phyloP scores from a whole-genome alignment of 495 filamentous ascomycete genomes.

The Neurospora sp. region DNA sequence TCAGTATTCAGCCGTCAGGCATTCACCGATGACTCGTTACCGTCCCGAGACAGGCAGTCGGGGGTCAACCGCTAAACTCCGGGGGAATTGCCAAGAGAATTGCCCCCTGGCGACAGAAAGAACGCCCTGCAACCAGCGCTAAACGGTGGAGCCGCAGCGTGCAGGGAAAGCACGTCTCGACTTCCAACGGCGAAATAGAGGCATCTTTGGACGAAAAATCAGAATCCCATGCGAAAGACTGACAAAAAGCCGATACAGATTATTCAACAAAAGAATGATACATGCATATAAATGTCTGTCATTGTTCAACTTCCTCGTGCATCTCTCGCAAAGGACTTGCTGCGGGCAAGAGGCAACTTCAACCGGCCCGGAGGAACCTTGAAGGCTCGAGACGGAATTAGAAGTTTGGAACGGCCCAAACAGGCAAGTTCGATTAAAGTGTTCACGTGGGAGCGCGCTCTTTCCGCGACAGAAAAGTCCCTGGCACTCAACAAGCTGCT shows the following conservation, averaged over 20 bases:
- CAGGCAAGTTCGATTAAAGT: neutral
- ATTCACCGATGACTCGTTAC: neutral
- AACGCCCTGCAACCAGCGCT: neutral
- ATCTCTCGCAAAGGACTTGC: neutral
- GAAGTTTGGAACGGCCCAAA: neutral
- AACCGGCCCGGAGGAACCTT: neutral
- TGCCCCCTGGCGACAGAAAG: neutral
- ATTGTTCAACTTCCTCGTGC: neutral
- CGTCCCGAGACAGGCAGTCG: neutral
- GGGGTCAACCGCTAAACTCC: neutral
- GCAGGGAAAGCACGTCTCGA: neutral
- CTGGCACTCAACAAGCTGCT: slow-evolving; percentile 4
- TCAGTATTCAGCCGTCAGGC: neutral
- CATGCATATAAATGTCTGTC: neutral
- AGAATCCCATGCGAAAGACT: neutral
- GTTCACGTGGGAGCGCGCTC: slow-evolving; percentile 12
- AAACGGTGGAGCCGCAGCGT: neutral
- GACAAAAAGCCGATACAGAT: neutral
- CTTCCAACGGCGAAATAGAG: neutral
- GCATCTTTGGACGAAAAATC: neutral
- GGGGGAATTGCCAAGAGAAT: neutral
- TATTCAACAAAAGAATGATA: neutral
- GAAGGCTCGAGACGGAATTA: neutral
- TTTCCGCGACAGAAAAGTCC: slow-evolving; percentile 7
- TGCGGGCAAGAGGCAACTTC: neutral